Percentiles rank a stretch among this genome's conserved stretches.
These are phyloP conservation scores for Rhodotorula kratochvilovae DNA, from an alignment of 768 basidiomycete genomes.

Conservation along the genomic window DNA sequence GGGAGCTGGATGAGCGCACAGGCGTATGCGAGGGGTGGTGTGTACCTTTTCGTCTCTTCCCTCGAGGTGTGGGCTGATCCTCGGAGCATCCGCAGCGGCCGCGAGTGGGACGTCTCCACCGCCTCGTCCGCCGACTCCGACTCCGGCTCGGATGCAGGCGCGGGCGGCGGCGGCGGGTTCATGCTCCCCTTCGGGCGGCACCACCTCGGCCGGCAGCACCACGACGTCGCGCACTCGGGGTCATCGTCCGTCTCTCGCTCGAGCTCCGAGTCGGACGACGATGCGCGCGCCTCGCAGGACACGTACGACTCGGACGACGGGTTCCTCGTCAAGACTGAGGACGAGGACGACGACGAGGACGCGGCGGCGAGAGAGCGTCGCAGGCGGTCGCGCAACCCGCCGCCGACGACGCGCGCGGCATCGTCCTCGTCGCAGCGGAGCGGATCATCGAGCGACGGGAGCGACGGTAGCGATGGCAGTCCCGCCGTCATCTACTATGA, in stretches of 20 bases:
- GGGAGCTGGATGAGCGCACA: conserved; percentile 30
- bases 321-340: conserved; percentile 4
- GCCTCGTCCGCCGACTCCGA: neutral
- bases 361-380: neutral
- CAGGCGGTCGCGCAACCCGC: neutral
- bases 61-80: no score
- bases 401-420: neutral
- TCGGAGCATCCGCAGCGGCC: conserved; percentile 1
- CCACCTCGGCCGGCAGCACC: neutral
- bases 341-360: neutral
- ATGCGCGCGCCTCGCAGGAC: neutral
- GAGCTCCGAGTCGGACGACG: neutral
- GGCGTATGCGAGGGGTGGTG: conserved; percentile 36
- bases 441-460: neutral
- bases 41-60: neutral
- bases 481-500: neutral
- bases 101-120: conserved; percentile 5
- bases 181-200: neutral
- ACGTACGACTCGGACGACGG: conserved; percentile 26
- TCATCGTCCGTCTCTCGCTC: no score
- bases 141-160: neutral
- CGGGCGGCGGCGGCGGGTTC: neutral
- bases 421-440: neutral
- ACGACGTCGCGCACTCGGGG: conserved; percentile 6
- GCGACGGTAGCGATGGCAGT: neutral